Percentiles rank a stretch among this genome's conserved stretches.
These are phyloP conservation scores for Sisymbrium altissimum DNA, from an alignment of 345 rosid species.

Conservation along the genomic window DNA sequence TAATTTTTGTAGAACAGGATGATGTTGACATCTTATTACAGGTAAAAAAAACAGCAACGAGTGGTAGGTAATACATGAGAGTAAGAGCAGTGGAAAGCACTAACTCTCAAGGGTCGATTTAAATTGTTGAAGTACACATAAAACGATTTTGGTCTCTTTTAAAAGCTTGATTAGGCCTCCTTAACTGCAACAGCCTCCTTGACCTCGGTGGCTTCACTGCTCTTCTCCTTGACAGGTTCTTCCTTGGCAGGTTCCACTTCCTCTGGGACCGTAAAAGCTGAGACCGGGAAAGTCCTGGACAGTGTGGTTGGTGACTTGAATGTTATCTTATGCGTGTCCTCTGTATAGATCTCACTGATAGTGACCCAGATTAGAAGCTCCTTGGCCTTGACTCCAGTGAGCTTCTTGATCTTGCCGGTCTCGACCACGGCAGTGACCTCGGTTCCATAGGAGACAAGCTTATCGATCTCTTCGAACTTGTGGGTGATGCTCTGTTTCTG, in stretches of 20 bases:
- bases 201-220: slow-evolving; percentile 16
- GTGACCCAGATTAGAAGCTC: slow-evolving; percentile 80
- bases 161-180: slow-evolving; percentile 22
- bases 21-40: slow-evolving; percentile 30
- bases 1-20: background rate
- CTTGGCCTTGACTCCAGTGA: slow-evolving; percentile 92
- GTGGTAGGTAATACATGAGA: slow-evolving; percentile 28
- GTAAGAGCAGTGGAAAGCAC: slow-evolving; percentile 17
- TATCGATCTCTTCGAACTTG: slow-evolving; percentile 78
- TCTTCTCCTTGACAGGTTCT: slow-evolving; percentile 17
- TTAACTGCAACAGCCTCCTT: slow-evolving; percentile 30
- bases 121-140: background rate
- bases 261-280: slow-evolving; percentile 63
- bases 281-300: slow-evolving; percentile 59
- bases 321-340: slow-evolving; percentile 60
- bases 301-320: slow-evolving; percentile 80
- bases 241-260: slow-evolving; percentile 31
- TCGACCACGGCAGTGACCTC: slow-evolving; percentile 72
- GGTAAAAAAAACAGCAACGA: slow-evolving; percentile 24
- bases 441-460: slow-evolving; percentile 53
- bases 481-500: slow-evolving; percentile 71
- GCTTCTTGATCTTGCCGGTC: slow-evolving; percentile 74
- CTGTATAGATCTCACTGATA: slow-evolving; percentile 53
- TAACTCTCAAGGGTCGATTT: background rate
- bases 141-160: background rate